Base-by-base conservation (phyloP, 163 green algal species). In the Scenedesmus sp. region DNA sequence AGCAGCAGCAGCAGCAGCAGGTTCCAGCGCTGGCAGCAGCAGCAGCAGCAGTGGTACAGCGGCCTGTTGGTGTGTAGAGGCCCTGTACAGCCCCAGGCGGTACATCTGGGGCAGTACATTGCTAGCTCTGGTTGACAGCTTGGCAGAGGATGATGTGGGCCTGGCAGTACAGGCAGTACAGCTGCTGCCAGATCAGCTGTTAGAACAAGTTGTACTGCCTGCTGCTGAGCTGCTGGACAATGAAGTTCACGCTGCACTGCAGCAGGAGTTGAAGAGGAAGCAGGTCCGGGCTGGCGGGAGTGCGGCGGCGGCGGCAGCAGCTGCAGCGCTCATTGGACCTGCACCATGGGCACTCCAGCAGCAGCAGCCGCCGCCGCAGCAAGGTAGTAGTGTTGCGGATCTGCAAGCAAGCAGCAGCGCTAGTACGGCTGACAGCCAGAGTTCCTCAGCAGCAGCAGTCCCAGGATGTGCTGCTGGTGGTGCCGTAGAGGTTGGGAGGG, bases 41-140 rank as follows among this genome's bases (percentile, higher is more conserved):
- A 90, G 66, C 66, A 84, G 66, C 84, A 81, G 84, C 15, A 56
- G 66, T 23, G 18, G 26, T 56, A 12, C 55, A 26, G 81, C 81
- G 13, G 81, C 4, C 18, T 20, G 46, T 26, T 91, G 87, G 87
- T 56, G 20, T n/a, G 23, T 91, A 18, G 54, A 46, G 77, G 56
- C 56, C 34, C 16, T 91, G 52, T 56, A 73, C 55, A 67, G 26
- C 34, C 7, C 70, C 12, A 46, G 34, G 87, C 87, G 20, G 70
- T 84, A 85, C 73, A 73, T 91, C 4, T 91, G 87, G 87, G 54
- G 70, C 70, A 91, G 87, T 73, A 76, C 67, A 70, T 6, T 91
- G 26, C 23, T 91, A 12, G 87, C 87, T 26, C 56, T 91, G 56
- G 6, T 91, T 15, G 87, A 91, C 73, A 60, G 13, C 23, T 23